These are phyloP conservation scores for Petrea volubilis DNA, from an alignment of 257 asterid species.

Conservation along the genomic window DNA sequence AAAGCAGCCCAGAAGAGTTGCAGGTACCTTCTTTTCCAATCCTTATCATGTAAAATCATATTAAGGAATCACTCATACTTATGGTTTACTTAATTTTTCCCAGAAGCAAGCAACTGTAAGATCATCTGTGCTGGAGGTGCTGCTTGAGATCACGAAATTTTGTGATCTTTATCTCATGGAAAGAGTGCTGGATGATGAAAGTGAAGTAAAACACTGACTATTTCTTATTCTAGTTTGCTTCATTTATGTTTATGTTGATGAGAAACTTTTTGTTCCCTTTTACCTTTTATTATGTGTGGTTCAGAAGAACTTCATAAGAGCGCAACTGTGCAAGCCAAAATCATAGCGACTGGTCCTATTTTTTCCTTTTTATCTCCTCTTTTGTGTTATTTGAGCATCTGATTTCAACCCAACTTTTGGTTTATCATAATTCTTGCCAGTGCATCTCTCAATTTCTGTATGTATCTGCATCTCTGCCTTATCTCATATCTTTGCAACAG, in stretches of 20 bases:
- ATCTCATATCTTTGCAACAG: no score
- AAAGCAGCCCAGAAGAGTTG: conserved; percentile 87
- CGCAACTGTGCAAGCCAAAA: not conserved
- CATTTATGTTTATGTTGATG: not conserved
- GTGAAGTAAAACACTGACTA: conserved; percentile 55
- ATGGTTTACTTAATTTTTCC: conserved; percentile 10
- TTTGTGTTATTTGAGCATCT: not conserved
- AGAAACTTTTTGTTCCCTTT: not conserved
- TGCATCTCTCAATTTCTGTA: no score
- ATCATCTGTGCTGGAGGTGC: conserved; percentile 79
- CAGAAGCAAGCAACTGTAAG: conserved; percentile 90
- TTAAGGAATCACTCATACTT: conserved; percentile 18
- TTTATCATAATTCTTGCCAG: no score
- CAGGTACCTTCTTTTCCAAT: conserved; percentile 46
- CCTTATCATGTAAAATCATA: not conserved
- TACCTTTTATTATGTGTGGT: not conserved
- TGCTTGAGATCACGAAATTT: conserved; percentile 84
- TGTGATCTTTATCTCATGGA: conserved; percentile 96
- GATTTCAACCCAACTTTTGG: no score
- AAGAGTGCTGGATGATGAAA: conserved; percentile 85
- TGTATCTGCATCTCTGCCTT: no score
- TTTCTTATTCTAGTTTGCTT: conserved; percentile 16
- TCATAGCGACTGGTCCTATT: not conserved
- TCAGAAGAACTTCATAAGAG: not conserved
- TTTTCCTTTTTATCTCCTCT: not conserved